Conservation (phyloP, 164 flowering plant genomes). For the Houttuynia cordata region DNA sequence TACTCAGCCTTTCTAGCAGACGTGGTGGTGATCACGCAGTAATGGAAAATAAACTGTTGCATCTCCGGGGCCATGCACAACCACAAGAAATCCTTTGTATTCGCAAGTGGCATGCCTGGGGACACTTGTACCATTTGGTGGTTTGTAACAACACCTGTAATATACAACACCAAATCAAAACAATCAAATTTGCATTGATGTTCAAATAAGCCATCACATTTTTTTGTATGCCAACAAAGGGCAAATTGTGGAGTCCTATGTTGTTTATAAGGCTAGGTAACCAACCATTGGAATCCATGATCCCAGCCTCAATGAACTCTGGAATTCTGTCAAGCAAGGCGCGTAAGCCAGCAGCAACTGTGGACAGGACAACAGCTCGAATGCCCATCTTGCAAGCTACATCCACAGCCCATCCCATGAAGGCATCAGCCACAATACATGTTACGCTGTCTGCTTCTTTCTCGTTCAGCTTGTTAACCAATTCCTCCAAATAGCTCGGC, state of each 20-base stretch:
- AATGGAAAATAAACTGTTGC: not conserved
- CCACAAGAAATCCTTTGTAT: not conserved
- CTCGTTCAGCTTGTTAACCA: slow-evolving; percentile 6
- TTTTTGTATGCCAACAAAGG: no score
- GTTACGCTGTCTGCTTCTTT: slow-evolving; percentile 1
- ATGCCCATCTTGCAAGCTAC: slow-evolving; percentile 13
- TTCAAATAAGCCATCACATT: no score
- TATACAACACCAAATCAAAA: no score
- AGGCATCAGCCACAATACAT: slow-evolving; percentile 9
- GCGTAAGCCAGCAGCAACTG: not conserved
- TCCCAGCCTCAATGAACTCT: slow-evolving; percentile 3
- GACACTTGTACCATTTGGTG: not conserved
- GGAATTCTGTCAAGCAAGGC: slow-evolving; percentile 1
- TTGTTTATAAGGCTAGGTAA: no score
- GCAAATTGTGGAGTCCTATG: no score
- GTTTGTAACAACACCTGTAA: not conserved
- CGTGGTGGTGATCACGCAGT: not conserved
- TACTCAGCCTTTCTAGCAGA: not conserved
- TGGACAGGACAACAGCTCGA: slow-evolving; percentile 6
- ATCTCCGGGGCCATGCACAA: not conserved
- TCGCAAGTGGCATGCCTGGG: not conserved
- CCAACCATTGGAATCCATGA: slow-evolving; percentile 8
- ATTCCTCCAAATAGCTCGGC: slow-evolving; percentile 5
- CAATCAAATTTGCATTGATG: no score
- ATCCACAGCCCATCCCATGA: slow-evolving; percentile 3